Evolutionary conservation across 208 protist species (phyloP).

Genomic region (Phytomonas sp.): DNA sequence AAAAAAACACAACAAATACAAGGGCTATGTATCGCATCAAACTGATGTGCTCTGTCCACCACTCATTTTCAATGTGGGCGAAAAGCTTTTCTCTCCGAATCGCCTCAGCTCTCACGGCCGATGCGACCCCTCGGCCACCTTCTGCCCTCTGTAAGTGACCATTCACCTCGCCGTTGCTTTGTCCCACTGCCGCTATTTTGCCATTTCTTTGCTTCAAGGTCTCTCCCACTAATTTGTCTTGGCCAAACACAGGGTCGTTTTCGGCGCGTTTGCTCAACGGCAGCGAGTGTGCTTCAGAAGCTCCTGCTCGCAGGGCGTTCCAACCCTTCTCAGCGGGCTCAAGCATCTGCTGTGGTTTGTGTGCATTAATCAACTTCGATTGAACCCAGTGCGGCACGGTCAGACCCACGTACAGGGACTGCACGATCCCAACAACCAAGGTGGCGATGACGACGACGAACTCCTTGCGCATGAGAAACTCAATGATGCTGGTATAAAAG

Average conservation of each 20-base stretch:
- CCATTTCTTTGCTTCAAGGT: not conserved
- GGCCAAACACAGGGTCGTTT: not conserved
- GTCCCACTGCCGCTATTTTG: not conserved
- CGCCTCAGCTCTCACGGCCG: not conserved
- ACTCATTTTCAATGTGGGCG: slow-evolving; percentile 37
- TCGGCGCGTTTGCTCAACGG: not conserved
- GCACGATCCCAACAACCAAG: slow-evolving; percentile 15
- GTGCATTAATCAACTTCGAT: not conserved
- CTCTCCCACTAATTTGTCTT: not conserved
- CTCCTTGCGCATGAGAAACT: slow-evolving; percentile 33
- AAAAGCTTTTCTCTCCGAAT: not conserved
- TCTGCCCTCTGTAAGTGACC: not conserved
- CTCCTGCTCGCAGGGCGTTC: not conserved
- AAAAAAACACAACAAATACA: slow-evolving; percentile 30
- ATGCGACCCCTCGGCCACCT: not conserved
- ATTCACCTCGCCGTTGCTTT: not conserved
- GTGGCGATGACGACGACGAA: slow-evolving; percentile 17
- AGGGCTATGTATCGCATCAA: slow-evolving; percentile 70
- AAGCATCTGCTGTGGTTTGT: not conserved
- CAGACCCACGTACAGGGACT: slow-evolving; percentile 16
- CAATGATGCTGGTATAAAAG: slow-evolving; percentile 44
- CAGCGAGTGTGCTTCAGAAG: not conserved
- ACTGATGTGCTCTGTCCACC: slow-evolving; percentile 69
- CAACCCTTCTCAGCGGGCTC: not conserved
- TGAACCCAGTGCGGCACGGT: slow-evolving; percentile 14